Percentiles rank a stretch among this genome's conserved stretches.
These are phyloP conservation scores for Bipolaris zeicola DNA, from an alignment of 2,329 filamentous ascomycete species.

Conservation along the genomic window DNA sequence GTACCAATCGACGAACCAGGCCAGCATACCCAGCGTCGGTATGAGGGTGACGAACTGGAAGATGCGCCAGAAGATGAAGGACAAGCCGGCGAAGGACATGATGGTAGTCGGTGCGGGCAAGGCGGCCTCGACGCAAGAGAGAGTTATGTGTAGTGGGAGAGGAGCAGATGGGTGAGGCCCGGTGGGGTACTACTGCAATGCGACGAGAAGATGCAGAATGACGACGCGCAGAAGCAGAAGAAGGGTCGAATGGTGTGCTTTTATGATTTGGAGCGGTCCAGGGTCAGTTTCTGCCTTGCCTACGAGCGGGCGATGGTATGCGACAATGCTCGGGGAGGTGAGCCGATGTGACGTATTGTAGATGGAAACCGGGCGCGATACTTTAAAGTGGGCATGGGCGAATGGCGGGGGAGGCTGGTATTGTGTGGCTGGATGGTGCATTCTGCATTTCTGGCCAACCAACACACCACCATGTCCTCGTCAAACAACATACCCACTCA, in stretches of 20 bases:
- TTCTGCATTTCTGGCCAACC: conserved; percentile 20
- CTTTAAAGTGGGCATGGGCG: conserved; percentile 13
- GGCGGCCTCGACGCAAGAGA: conserved; percentile 4
- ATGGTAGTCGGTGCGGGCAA: conserved; percentile 19
- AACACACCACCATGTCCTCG: conserved; percentile 4
- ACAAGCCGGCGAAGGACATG: conserved; percentile 60
- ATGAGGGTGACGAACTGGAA: conserved; percentile 67
- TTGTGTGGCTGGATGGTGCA: conserved; percentile 29
- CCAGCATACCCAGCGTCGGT: conserved; percentile 65
- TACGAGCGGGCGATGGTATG: conserved; percentile 18
- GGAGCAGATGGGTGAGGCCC: conserved; percentile 16
- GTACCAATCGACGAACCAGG: conserved; percentile 67
- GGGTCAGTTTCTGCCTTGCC: conserved; percentile 18
- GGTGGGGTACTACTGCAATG: conserved; percentile 13
- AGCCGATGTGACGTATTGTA: conserved; percentile 31
- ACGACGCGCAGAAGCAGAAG: conserved; percentile 17
- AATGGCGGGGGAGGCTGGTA: conserved; percentile 33
- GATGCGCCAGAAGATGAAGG: conserved; percentile 67
- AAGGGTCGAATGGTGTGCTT: conserved; percentile 18
- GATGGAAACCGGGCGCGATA: conserved; percentile 21
- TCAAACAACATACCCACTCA: not conserved
- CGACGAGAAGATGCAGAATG: conserved; percentile 17
- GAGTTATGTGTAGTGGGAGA: conserved; percentile 13
- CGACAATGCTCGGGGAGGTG: conserved; percentile 9
- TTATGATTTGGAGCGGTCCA: conserved; percentile 18